phyloP scores from a whole-genome alignment of 2,329 filamentous ascomycete genomes.

The Calonectria naviculata region DNA sequence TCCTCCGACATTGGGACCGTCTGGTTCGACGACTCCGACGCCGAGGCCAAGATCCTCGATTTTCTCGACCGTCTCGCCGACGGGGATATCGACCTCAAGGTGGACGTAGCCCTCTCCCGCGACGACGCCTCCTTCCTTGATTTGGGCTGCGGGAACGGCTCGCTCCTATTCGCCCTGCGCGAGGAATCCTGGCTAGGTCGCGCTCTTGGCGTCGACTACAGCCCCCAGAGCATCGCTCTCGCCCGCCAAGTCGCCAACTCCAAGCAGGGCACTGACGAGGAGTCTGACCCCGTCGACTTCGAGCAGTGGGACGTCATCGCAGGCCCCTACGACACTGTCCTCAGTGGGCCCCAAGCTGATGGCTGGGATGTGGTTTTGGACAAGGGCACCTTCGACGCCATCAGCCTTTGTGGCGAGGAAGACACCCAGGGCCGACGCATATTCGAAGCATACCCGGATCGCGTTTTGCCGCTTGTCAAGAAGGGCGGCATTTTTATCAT shows the following conservation, averaged over 20 bases:
- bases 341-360: constrained; percentile 40
- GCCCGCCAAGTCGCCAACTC: constrained; percentile 70
- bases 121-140: constrained; percentile 76
- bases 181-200: constrained; percentile 72
- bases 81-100: constrained; percentile 33
- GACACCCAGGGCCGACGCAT: constrained; percentile 67
- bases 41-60: constrained; percentile 81
- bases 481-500: constrained; percentile 81
- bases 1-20: constrained; percentile 86
- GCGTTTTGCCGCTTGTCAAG: constrained; percentile 76
- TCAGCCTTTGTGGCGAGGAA: constrained; percentile 76
- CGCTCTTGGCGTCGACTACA: constrained; percentile 93
- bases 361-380: constrained; percentile 95
- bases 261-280: constrained; percentile 29
- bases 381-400: constrained; percentile 97
- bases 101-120: constrained; percentile 32
- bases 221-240: constrained; percentile 77
- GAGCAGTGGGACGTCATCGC: constrained; percentile 73
- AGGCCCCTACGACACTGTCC: constrained; percentile 50
- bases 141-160: constrained; percentile 93
- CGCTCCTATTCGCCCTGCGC: constrained; percentile 84
- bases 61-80: constrained; percentile 66
- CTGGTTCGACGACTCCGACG: constrained; percentile 96
- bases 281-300: constrained; percentile 52
- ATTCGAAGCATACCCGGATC: constrained; percentile 79